Evolutionary conservation across 164 flowering plant species (phyloP).

Genomic region (Magnolia kwangsiensis): DNA sequence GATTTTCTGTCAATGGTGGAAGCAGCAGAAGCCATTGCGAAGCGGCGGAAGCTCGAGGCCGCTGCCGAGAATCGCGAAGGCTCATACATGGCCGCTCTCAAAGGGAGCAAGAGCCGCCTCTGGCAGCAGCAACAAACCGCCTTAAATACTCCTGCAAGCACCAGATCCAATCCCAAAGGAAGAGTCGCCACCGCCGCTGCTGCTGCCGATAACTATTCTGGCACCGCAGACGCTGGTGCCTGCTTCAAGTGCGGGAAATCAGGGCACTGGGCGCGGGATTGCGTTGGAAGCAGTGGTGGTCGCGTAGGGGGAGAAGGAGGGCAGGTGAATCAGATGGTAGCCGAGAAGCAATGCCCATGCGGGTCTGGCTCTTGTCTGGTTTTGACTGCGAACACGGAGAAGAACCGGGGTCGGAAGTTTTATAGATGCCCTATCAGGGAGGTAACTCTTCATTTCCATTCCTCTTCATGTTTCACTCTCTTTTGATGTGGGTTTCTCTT

Average conservation of each 20-base stretch:
- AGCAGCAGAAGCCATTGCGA: constrained; percentile 34
- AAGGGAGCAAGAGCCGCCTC: constrained; percentile 22
- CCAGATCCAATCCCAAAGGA: background rate
- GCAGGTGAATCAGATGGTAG: constrained; percentile 4
- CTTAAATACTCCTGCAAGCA: background rate
- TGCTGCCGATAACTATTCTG: background rate
- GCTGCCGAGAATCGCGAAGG: constrained; percentile 17
- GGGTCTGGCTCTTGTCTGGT: constrained; percentile 33
- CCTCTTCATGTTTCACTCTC: background rate
- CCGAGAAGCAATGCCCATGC: constrained; percentile 40
- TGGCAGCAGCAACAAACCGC: constrained; percentile 19
- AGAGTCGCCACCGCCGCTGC: background rate
- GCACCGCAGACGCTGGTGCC: background rate
- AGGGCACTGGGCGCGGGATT: constrained; percentile 49
- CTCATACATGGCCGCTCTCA: constrained; percentile 36
- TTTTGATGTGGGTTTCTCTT: background rate
- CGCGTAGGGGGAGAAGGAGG: background rate
- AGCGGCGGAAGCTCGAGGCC: constrained; percentile 20
- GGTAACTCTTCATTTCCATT: constrained; percentile 13
- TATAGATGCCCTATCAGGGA: constrained; percentile 39
- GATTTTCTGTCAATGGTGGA: constrained; percentile 31
- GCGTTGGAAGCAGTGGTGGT: constrained; percentile 11
- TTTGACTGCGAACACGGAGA: constrained; percentile 42
- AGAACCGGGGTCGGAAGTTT: constrained; percentile 40
- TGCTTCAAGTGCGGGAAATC: constrained; percentile 44